These are phyloP conservation scores for Smallanthus sonchifolius DNA, from an alignment of 129 eudicot genomes.

Conservation along the genomic window DNA sequence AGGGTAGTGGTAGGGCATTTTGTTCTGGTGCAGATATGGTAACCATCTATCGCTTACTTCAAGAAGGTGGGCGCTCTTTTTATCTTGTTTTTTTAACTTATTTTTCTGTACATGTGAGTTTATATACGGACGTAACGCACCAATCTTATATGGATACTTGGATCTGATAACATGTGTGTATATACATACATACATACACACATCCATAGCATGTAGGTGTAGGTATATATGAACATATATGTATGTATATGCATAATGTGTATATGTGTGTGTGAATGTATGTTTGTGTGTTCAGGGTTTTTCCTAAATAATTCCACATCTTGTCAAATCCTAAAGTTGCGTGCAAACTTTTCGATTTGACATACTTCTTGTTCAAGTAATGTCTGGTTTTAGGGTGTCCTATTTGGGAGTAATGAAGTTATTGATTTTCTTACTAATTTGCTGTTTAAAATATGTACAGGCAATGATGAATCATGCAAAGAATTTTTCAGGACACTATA, in stretches of 20 bases:
- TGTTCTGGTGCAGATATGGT: conserved; percentile 88
- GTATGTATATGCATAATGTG: background rate
- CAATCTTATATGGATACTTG: background rate
- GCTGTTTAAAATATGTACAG: conserved; percentile 40
- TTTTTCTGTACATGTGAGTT: background rate
- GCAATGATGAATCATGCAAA: conserved; percentile 81
- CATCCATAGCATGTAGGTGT: background rate
- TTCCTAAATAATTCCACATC: too few relatives aligned
- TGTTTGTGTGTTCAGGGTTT: too few relatives aligned
- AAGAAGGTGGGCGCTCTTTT: conserved; percentile 51
- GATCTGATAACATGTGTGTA: background rate
- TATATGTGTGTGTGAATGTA: background rate
- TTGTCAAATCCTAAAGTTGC: too few relatives aligned
- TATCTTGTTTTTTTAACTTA: background rate
- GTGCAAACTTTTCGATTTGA: too few relatives aligned
- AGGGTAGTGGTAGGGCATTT: conserved; percentile 84
- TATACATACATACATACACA: background rate
- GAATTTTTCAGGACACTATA: conserved; percentile 56
- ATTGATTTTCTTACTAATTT: background rate
- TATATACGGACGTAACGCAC: background rate
- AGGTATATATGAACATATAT: background rate
- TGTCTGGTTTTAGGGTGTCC: too few relatives aligned
- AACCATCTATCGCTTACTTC: conserved; percentile 53
- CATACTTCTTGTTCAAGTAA: too few relatives aligned
- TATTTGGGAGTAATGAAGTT: background rate